These are phyloP conservation scores for Trypanosoma mega DNA, from an alignment of 208 protist genomes.

Conservation along the genomic window DNA sequence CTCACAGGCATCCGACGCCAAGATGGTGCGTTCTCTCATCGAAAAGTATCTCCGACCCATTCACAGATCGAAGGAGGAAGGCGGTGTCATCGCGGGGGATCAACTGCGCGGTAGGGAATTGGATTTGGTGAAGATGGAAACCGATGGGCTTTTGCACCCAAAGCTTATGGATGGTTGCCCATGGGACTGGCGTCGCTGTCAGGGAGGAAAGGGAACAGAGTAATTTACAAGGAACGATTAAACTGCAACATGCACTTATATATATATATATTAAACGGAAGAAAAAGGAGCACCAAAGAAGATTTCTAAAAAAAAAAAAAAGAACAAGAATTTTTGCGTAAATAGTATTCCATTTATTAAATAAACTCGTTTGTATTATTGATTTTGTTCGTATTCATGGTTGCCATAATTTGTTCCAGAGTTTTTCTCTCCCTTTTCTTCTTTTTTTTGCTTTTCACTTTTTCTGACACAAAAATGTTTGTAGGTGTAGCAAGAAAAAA, in stretches of 20 bases:
- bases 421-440: conserved; percentile 5
- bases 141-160: conserved; percentile 51
- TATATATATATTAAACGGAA: conserved; percentile 1
- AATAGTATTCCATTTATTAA: too few relatives aligned
- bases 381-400: too few relatives aligned
- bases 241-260: neutral
- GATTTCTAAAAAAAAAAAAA: too few relatives aligned
- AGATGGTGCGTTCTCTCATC: conserved; percentile 43
- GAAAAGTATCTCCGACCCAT: conserved; percentile 40
- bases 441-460: conserved; percentile 16
- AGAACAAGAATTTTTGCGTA: too few relatives aligned
- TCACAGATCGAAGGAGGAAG: too few relatives aligned
- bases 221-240: neutral
- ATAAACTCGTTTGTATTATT: too few relatives aligned
- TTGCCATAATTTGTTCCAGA: too few relatives aligned
- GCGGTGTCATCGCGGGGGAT: neutral
- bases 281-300: neutral
- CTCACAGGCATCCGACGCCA: conserved; percentile 1
- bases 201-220: conserved; percentile 3
- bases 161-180: conserved; percentile 62
- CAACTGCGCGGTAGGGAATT: conserved; percentile 14
- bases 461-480: neutral
- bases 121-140: conserved; percentile 63
- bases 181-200: conserved; percentile 36
- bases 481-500: neutral